Evolutionary conservation across 352 stramenopile species (phyloP).

Genomic region (Elongisporangium prolatum): DNA sequence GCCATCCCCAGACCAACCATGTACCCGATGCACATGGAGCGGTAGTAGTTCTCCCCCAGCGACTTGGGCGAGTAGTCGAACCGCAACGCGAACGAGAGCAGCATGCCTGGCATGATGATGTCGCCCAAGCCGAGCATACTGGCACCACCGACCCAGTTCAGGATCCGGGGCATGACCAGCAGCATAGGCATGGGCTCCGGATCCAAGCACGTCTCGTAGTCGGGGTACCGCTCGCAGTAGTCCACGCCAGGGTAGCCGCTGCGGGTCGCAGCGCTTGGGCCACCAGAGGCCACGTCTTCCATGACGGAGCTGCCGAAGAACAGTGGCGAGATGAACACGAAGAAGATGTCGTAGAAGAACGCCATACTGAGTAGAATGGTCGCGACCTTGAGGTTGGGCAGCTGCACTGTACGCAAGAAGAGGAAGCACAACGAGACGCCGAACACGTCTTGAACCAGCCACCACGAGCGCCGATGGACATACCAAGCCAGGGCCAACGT

Average conservation of each 20-base stretch:
- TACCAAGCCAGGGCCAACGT: conserved; percentile 56
- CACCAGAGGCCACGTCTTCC: conserved; percentile 91
- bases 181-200: conserved; percentile 94
- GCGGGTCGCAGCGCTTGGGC: conserved; percentile 62
- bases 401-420: conserved; percentile 88
- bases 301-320: conserved; percentile 90
- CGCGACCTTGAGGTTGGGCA: conserved; percentile 90
- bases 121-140: conserved; percentile 95
- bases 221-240: conserved; percentile 69
- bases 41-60: conserved; percentile 78
- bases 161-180: conserved; percentile 88
- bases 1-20: conserved; percentile 90
- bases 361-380: conserved; percentile 86
- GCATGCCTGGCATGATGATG: conserved; percentile 93
- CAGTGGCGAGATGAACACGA: conserved; percentile 92
- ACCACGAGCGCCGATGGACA: conserved; percentile 55
- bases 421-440: conserved; percentile 91
- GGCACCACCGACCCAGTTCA: conserved; percentile 89
- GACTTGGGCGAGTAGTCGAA: conserved; percentile 80
- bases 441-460: conserved; percentile 91
- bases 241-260: conserved; percentile 66
- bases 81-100: conserved; percentile 90
- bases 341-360: conserved; percentile 96
- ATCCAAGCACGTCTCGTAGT: conserved; percentile 50
- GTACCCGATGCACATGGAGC: conserved; percentile 87